These are phyloP conservation scores for Trichoderma cornu-damae DNA, from an alignment of 2,329 filamentous ascomycete species.

Conservation along the genomic window DNA sequence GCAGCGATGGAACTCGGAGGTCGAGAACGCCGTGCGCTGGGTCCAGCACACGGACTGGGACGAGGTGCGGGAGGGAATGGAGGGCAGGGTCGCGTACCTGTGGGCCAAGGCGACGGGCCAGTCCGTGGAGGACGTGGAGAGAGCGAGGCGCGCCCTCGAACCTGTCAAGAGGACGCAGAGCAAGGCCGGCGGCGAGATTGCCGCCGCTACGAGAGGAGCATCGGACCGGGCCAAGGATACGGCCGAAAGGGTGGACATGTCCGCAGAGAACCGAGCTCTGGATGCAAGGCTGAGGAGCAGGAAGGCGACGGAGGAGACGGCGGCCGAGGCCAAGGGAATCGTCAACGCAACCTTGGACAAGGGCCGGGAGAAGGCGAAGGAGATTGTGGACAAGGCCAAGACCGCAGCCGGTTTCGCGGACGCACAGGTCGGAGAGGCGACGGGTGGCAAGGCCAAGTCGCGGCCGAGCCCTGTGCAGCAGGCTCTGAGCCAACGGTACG, in stretches of 20 bases:
- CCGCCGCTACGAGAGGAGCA: conserved; percentile 36
- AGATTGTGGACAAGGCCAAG: conserved; percentile 37
- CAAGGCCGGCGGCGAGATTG: conserved; percentile 25
- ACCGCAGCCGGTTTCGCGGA: conserved; percentile 34
- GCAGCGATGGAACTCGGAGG: conserved; percentile 71
- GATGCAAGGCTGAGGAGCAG: conserved; percentile 26
- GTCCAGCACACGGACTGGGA: conserved; percentile 63
- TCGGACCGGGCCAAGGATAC: conserved; percentile 30
- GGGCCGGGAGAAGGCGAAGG: conserved; percentile 36
- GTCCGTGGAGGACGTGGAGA: conserved; percentile 27
- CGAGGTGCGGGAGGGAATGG: conserved; percentile 54
- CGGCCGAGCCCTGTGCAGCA: conserved; percentile 40
- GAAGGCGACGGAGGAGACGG: conserved; percentile 28
- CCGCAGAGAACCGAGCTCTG: conserved; percentile 27
- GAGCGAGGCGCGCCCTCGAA: conserved; percentile 29
- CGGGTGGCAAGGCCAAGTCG: conserved; percentile 25
- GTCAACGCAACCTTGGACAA: conserved; percentile 38
- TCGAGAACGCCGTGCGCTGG: conserved; percentile 61
- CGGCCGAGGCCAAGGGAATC: conserved; percentile 35
- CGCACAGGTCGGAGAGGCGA: conserved; percentile 32
- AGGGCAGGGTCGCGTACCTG: conserved; percentile 43
- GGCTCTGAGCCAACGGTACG: conserved; percentile 49
- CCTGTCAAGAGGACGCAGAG: conserved; percentile 34
- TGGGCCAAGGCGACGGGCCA: conserved; percentile 39
- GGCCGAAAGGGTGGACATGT: conserved; percentile 27